Evolutionary conservation across 306 rosid species (phyloP).

Genomic region (Biancaea sappan): DNA sequence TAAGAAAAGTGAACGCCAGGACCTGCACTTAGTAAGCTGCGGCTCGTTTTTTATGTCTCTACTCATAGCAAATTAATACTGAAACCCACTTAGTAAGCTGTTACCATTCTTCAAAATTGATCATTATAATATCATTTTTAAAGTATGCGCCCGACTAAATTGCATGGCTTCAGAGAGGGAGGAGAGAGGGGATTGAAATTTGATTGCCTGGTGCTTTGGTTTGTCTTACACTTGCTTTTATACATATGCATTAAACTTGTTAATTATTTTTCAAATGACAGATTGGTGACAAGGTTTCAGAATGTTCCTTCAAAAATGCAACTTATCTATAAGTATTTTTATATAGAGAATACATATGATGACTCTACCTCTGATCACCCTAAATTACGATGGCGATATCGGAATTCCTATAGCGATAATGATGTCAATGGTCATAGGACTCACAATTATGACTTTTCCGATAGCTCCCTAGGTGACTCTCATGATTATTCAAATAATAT

Average conservation of each 20-base stretch:
- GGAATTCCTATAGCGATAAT: conserved; percentile 66
- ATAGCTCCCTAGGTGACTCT: conserved; percentile 38
- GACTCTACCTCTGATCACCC: conserved; percentile 67
- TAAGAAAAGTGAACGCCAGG: conserved; percentile 21
- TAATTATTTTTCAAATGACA: conserved; percentile 42
- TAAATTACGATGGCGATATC: conserved; percentile 74
- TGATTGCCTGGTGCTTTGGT: neutral
- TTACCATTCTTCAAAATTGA: neutral
- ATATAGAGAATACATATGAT: conserved; percentile 66
- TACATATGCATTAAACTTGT: neutral
- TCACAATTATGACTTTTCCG: conserved; percentile 40
- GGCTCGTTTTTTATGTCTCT: neutral
- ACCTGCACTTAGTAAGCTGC: neutral
- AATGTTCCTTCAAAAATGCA: conserved; percentile 52
- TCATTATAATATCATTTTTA: neutral
- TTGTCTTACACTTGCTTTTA: neutral
- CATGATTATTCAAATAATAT: conserved; percentile 37
- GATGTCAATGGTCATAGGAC: conserved; percentile 43
- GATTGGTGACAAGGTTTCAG: conserved; percentile 60
- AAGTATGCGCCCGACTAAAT: neutral
- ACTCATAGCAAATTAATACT: neutral
- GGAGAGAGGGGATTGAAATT: neutral
- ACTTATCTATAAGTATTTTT: conserved; percentile 69
- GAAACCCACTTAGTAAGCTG: neutral
- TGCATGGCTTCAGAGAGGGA: conserved; percentile 1